Percentiles rank a stretch among this genome's conserved stretches.
Evolutionary conservation across 2,329 filamentous ascomycete species (phyloP).

Genomic region (Stachybotrys echinatus): DNA sequence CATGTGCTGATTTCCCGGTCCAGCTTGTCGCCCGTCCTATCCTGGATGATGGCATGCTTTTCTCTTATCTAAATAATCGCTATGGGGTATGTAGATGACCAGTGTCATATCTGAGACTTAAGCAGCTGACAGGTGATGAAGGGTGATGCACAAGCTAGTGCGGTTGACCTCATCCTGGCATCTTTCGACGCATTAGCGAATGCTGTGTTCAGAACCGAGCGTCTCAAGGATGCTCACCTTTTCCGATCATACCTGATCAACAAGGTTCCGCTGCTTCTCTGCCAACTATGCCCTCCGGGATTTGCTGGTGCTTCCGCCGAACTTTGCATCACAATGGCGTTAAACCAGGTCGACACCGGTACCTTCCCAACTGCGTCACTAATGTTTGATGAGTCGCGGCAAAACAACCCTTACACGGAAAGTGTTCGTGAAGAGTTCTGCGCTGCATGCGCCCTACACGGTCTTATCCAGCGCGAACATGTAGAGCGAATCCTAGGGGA

Average conservation of each 20-base stretch:
- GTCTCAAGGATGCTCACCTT: slow-evolving; percentile 57
- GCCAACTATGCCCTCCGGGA: slow-evolving; percentile 55
- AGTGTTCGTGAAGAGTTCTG: slow-evolving; percentile 69
- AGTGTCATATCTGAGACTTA: not conserved
- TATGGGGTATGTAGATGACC: slow-evolving; percentile 67
- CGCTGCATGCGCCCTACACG: slow-evolving; percentile 84
- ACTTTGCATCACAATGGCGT: slow-evolving; percentile 64
- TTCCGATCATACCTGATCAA: slow-evolving; percentile 82
- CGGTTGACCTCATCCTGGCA: slow-evolving; percentile 78
- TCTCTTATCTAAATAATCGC: slow-evolving; percentile 77
- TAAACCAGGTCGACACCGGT: slow-evolving; percentile 77
- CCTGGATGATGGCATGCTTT: slow-evolving; percentile 73
- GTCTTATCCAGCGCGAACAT: slow-evolving; percentile 71
- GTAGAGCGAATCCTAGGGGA: slow-evolving; percentile 80
- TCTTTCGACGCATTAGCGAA: slow-evolving; percentile 89
- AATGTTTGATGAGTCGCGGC: slow-evolving; percentile 56
- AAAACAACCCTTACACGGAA: slow-evolving; percentile 51
- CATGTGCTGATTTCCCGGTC: slow-evolving; percentile 6
- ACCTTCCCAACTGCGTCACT: slow-evolving; percentile 58
- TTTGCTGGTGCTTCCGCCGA: slow-evolving; percentile 70
- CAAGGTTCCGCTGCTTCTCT: slow-evolving; percentile 52
- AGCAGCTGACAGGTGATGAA: slow-evolving; percentile 24
- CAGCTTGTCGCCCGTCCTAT: slow-evolving; percentile 77
- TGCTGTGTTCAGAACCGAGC: slow-evolving; percentile 65
- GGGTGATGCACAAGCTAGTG: slow-evolving; percentile 71